phyloP scores from a whole-genome alignment of 2,329 filamentous ascomycete genomes.

The Tolypocladium pustulatum region DNA sequence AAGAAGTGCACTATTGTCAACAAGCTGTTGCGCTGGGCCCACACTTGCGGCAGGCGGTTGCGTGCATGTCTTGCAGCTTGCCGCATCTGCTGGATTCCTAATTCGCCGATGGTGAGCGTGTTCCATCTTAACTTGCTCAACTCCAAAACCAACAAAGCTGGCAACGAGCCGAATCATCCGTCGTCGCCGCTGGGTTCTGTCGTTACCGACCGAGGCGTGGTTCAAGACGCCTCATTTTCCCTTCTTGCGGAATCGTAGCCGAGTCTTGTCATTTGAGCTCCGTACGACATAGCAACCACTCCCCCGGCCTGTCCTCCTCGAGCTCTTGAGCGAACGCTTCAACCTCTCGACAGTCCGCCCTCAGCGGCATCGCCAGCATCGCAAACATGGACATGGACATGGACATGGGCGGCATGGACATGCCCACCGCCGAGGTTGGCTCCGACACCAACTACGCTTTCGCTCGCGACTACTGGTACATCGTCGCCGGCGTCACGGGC shows the following conservation, averaged over 20 bases:
- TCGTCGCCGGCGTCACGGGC: conserved; percentile 38
- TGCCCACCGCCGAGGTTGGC: conserved; percentile 24
- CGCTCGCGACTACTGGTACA: conserved; percentile 49
- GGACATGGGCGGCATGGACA: conserved; percentile 19
- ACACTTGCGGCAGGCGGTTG: not conserved
- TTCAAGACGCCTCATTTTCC: not conserved
- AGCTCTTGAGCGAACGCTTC: not conserved
- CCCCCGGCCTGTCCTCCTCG: not conserved
- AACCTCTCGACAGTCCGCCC: not conserved
- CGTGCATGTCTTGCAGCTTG: not conserved
- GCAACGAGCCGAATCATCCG: not conserved
- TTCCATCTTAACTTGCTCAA: not conserved
- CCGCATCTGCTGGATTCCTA: not conserved
- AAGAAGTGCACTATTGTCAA: not conserved
- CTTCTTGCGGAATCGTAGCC: not conserved
- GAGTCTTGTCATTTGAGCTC: not conserved
- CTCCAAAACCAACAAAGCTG: not conserved
- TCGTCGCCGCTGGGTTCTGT: not conserved
- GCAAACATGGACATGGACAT: conserved; percentile 13
- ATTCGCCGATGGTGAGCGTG: not conserved
- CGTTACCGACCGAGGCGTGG: not conserved
- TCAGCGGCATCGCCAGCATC: not conserved
- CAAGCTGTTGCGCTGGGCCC: not conserved
- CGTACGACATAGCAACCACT: not conserved
- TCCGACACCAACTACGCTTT: conserved; percentile 37